Percentiles rank a stretch among this genome's conserved stretches.
phyloP scores from a whole-genome alignment of 2,329 filamentous ascomycete genomes.

The Penicillium crustosum region DNA sequence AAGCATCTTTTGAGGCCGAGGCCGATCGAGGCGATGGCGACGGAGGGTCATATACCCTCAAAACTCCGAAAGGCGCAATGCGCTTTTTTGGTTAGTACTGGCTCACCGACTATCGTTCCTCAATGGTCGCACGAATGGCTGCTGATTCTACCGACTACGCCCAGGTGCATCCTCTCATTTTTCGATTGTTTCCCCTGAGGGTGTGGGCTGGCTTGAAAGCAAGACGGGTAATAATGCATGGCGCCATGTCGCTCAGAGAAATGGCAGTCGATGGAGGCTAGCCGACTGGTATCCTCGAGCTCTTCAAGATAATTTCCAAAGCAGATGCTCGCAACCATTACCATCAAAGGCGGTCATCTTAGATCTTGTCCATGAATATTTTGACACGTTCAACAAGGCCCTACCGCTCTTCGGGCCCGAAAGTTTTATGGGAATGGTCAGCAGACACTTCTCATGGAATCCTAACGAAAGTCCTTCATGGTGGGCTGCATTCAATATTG shows the following conservation, averaged over 20 bases:
- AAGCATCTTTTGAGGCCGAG: neutral
- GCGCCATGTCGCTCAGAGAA: conserved; percentile 3
- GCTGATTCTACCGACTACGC: neutral
- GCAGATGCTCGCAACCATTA: conserved; percentile 12
- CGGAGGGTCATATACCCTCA: conserved; percentile 16
- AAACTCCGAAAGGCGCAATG: conserved; percentile 17
- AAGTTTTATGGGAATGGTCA: conserved; percentile 9
- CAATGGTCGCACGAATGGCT: neutral
- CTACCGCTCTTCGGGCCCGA: conserved; percentile 15
- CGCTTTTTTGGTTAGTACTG: conserved; percentile 21
- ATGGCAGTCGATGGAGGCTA: conserved; percentile 12
- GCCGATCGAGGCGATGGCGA: conserved; percentile 2
- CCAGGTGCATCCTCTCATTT: conserved; percentile 23
- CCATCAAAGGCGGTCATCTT: conserved; percentile 11
- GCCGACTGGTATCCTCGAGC: conserved; percentile 17
- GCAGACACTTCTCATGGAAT: conserved; percentile 23
- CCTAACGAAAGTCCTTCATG: conserved; percentile 21
- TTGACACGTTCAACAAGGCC: conserved; percentile 14
- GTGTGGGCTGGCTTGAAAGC: neutral
- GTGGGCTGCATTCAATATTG: conserved; percentile 23
- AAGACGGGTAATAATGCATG: conserved; percentile 1
- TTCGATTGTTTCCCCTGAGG: neutral
- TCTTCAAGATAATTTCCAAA: conserved; percentile 15
- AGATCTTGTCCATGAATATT: conserved; percentile 12
- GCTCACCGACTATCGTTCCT: neutral